Base-by-base conservation (phyloP, 306 rosid genomes). In the Fragaria ananassa region DNA sequence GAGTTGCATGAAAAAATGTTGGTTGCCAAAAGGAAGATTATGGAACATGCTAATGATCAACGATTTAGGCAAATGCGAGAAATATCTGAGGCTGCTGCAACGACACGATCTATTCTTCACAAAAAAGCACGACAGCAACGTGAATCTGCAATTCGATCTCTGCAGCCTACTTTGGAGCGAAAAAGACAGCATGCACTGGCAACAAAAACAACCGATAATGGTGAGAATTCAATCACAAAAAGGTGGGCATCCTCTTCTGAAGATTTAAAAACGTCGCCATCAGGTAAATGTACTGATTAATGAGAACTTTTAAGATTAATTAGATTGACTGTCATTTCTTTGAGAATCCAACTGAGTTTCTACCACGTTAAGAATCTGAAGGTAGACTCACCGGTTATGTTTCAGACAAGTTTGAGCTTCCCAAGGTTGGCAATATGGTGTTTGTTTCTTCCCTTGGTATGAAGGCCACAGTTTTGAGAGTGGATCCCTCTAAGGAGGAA, bases 21-120 rank as follows among this genome's bases (percentile, higher is more conserved):
- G 87, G 81, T 72, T 76, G 81, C 90, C 74, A 81, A 63, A 83
- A 90, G 85, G 81, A 90, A 88, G 86, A 87, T 88, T 62, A 63
- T 34, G 74, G 86, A 89, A 83, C 90, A 95, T 68, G 67, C 82
- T 66, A 71, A 83, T 45, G 79, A 85, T 74, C 83, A 84, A 76
- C 83, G 86, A 49, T 78, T 75, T 39, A 85, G 81, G 82, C 91
- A 92, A 83, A 79, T 89, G 88, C 84, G 81, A 84, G 86, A 87
- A 71, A 83, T 92, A 75, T 81, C 93, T 3, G 89, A 87, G 77
- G 90, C 87, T 81, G 97, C 96, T 50, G 83, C 90, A 60, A 85
- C 69, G 85, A 88, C 97, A 74, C 91, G 97, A 57, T 95, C 97
- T 76, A 74, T 72, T 70, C 70, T 95, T 85, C 96, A 92, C 87